phyloP scores from a whole-genome alignment of 257 asterid species.

The Solanum dulcamara region DNA sequence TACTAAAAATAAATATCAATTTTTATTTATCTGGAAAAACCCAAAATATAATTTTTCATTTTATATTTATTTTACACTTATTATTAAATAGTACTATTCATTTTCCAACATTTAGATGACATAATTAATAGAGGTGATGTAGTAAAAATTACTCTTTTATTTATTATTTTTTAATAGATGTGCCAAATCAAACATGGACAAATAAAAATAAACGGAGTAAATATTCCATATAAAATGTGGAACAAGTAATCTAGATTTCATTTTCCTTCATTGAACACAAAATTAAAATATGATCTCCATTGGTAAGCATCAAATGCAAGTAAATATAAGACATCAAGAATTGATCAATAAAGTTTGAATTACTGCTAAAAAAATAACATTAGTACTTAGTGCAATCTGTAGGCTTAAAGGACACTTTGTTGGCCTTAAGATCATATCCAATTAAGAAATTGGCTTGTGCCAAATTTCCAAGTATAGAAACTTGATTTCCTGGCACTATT shows the following conservation, averaged over 20 bases:
- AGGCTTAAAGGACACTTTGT: constrained; percentile 33
- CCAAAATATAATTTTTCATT: too few species aligned
- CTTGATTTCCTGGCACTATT: not conserved
- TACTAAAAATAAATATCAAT: too few species aligned
- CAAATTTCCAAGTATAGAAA: constrained; percentile 33
- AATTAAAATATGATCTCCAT: not conserved
- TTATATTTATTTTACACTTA: too few species aligned
- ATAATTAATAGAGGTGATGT: too few species aligned
- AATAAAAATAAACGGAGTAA: fast-evolving
- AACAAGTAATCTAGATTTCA: not conserved
- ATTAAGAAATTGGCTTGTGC: constrained; percentile 33
- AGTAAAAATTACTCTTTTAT: too few species aligned
- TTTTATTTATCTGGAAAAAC: too few species aligned
- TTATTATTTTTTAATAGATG: too few species aligned
- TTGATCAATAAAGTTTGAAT: not conserved
- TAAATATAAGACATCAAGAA: not conserved
- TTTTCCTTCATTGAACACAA: not conserved
- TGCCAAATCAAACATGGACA: too few species aligned
- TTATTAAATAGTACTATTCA: too few species aligned
- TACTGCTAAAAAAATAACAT: not conserved
- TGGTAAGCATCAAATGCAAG: not conserved
- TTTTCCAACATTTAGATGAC: too few species aligned
- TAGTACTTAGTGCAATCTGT: constrained; percentile 18
- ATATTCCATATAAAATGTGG: fast-evolving
- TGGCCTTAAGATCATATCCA: constrained; percentile 31